Percentiles rank a stretch among this genome's conserved stretches.
Conservation (phyloP, 73 alveolate species). For the Paramecium sonneborni region DNA sequence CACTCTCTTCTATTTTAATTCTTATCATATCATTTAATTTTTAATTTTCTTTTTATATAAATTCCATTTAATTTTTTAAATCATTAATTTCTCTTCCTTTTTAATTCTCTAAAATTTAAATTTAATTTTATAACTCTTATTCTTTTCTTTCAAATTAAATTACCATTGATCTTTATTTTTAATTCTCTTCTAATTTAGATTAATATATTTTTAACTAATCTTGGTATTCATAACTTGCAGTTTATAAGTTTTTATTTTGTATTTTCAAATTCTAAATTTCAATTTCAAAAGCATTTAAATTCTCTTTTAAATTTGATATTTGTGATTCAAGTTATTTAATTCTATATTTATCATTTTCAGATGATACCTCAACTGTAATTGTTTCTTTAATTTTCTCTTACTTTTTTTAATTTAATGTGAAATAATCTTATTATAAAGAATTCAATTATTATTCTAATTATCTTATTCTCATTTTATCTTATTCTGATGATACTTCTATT, state of each 20-base stretch:
- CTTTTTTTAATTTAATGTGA: too few relatives aligned
- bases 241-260: neutral
- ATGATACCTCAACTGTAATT: too few relatives aligned
- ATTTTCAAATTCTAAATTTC: neutral
- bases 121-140: too few relatives aligned
- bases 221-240: neutral
- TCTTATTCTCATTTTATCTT: conserved; percentile 36
- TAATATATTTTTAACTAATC: neutral
- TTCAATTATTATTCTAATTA: too few relatives aligned
- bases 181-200: neutral
- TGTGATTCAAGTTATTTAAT: conserved; percentile 14
- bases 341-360: too few relatives aligned
- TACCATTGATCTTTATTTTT: neutral
- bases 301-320: neutral
- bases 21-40: neutral
- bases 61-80: neutral
- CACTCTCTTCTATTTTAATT: neutral
- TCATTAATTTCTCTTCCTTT: neutral
- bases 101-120: neutral
- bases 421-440: too few relatives aligned
- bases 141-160: neutral
- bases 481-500: conserved; percentile 27
- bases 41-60: neutral
- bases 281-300: neutral
- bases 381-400: too few relatives aligned